A percentile compares a stretch with the other conserved stretches of the same genome.
Evolutionary conservation across 1,284 basidiomycete genomes (phyloP).

Genomic region (Ceratobasidium sp.): DNA sequence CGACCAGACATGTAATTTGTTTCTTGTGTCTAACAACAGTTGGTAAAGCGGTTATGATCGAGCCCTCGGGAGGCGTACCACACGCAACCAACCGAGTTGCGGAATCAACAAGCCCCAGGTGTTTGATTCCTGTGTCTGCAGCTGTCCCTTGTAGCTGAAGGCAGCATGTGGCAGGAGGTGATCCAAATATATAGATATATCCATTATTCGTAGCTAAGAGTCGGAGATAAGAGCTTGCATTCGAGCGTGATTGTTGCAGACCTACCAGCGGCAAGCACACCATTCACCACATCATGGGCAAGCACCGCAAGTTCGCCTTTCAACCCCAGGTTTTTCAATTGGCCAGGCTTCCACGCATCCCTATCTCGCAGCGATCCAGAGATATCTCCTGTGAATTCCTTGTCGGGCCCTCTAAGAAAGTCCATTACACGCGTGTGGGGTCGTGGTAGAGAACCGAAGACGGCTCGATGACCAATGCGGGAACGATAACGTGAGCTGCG

Average conservation of each 20-base stretch:
- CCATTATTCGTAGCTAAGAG: constrained; percentile 14
- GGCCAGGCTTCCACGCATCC: constrained; percentile 28
- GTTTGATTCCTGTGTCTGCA: constrained; percentile 26
- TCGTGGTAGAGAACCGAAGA: background rate
- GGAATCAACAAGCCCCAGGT: constrained; percentile 16
- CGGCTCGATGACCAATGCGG: background rate
- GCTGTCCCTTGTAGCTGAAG: constrained; percentile 19
- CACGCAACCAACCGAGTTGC: constrained; percentile 26
- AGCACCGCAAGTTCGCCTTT: constrained; percentile 18
- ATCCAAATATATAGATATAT: constrained; percentile 30
- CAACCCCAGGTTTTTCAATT: constrained; percentile 15
- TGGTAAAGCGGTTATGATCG: background rate
- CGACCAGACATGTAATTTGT: constrained; percentile 73
- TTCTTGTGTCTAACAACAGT: constrained; percentile 62
- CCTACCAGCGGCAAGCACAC: constrained; percentile 24
- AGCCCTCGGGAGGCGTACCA: background rate
- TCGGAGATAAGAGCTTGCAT: background rate
- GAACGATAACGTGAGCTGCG: background rate
- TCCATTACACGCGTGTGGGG: constrained; percentile 21
- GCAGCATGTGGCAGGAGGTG: constrained; percentile 19
- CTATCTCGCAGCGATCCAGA: constrained; percentile 29
- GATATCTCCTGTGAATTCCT: constrained; percentile 26
- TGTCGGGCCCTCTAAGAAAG: constrained; percentile 24
- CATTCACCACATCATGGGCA: constrained; percentile 20
- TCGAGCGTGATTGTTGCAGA: background rate